Evolutionary conservation across 2,329 filamentous ascomycete genomes (phyloP).

Genomic region (Grosmannia penicillata): DNA sequence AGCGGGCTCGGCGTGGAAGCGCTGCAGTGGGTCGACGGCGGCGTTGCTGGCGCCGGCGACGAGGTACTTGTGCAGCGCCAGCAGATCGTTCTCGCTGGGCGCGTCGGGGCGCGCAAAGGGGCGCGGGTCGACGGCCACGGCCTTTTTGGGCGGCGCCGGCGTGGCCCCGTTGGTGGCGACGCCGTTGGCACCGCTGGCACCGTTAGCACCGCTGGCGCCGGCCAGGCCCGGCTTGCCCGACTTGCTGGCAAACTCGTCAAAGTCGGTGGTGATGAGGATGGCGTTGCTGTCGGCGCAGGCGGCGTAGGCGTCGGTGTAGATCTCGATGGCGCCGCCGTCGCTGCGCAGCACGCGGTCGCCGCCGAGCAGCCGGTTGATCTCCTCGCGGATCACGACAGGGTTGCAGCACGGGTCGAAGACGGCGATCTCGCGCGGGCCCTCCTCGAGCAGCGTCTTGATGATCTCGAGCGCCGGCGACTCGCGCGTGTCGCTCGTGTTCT

Average conservation of each 20-base stretch:
- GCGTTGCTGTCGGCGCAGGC: slow-evolving; percentile 34
- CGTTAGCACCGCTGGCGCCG: slow-evolving; percentile 15
- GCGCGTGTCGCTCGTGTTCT: slow-evolving; percentile 61
- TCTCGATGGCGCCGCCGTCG: slow-evolving; percentile 27
- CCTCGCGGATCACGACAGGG: slow-evolving; percentile 31
- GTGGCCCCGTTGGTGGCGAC: neutral
- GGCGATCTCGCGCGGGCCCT: slow-evolving; percentile 47
- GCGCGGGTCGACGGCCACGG: slow-evolving; percentile 27
- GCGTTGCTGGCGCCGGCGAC: slow-evolving; percentile 14
- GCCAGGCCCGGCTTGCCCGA: slow-evolving; percentile 13
- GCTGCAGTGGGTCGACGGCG: slow-evolving; percentile 27
- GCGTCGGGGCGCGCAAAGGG: slow-evolving; percentile 23
- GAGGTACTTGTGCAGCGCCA: slow-evolving; percentile 31
- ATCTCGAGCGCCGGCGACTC: slow-evolving; percentile 57
- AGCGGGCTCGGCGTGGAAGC: slow-evolving; percentile 27
- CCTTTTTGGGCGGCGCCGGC: slow-evolving; percentile 13
- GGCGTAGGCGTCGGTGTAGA: slow-evolving; percentile 32
- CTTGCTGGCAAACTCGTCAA: slow-evolving; percentile 35
- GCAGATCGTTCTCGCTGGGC: slow-evolving; percentile 29
- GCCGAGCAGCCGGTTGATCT: slow-evolving; percentile 31
- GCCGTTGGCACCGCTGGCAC: neutral
- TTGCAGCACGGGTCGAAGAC: slow-evolving; percentile 55
- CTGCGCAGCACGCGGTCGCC: slow-evolving; percentile 15
- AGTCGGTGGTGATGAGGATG: slow-evolving; percentile 39
- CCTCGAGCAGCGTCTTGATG: slow-evolving; percentile 48